phyloP scores from a whole-genome alignment of 2,329 filamentous ascomycete genomes.

The Xylaria sp. region DNA sequence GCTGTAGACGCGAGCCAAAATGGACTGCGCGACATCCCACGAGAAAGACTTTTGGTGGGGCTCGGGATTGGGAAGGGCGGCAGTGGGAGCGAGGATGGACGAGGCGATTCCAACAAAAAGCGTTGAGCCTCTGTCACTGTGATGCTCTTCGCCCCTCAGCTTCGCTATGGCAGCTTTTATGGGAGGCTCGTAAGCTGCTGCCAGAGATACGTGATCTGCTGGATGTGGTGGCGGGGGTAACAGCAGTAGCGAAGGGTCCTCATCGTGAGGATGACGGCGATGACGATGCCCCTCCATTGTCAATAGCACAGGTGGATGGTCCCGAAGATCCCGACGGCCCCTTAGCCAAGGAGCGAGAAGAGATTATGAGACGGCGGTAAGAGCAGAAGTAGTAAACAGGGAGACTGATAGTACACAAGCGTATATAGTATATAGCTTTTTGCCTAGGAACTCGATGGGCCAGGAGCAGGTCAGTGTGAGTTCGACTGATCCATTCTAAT shows the following conservation, averaged over 20 bases:
- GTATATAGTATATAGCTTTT: background rate
- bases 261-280: background rate
- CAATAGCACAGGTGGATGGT: background rate
- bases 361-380: background rate
- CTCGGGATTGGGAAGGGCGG: conserved; percentile 66
- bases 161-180: conserved; percentile 65
- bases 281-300: conserved; percentile 41
- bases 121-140: conserved; percentile 48
- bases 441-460: background rate
- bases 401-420: background rate
- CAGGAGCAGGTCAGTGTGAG: background rate
- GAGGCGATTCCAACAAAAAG: conserved; percentile 70
- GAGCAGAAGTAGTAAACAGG: background rate
- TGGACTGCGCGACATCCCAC: conserved; percentile 76
- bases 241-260: conserved; percentile 65
- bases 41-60: conserved; percentile 63
- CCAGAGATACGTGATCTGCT: conserved; percentile 61
- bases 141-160: conserved; percentile 53
- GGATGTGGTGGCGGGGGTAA: conserved; percentile 72
- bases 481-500: background rate
- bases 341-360: background rate
- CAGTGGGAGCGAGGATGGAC: conserved; percentile 57
- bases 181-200: conserved; percentile 69
- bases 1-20: conserved; percentile 81
- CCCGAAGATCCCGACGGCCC: background rate